Base-by-base conservation (phyloP, 1,284 basidiomycete genomes). In the Peniophora sp. region DNA sequence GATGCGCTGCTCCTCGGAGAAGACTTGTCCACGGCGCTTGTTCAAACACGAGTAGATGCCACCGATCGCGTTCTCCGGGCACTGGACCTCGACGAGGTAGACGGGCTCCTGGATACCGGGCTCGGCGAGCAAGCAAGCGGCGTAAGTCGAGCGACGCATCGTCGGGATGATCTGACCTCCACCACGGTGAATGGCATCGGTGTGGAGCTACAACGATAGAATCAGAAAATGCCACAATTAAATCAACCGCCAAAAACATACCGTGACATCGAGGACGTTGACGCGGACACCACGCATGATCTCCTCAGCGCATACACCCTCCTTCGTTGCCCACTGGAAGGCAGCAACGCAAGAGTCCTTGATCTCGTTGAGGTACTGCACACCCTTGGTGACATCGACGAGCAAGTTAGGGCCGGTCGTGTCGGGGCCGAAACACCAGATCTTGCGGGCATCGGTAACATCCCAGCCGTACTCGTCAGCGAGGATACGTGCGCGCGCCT, bases 381-480 rank as follows among this genome's bases (percentile, higher is more conserved):
- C 95, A 81, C 94, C 96, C 84, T 99, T 99, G 66, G 97, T 97
- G 63, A 89, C 91, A 77, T 99, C 97, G 63, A 97, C 91, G 69
- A 99, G 77, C 71, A 99, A 70, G 78, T 99, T 99, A 57, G 97
- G 88, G 53, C 97, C 97, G 60, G 91, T 95, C 52, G 92, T 97
- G 63, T 99, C 97, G 59, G 97, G 97, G 64, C 96, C 96, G 79
- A 99, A 99, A 75, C 91, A 93, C 97, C 97, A 99, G 67, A 99
- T 98, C 83, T 97, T 98, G 70, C 97, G 83, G 61, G 97, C 97
- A 66, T 99, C 97, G 57, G 96, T 97, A 62, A 99, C 95, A 71
- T 99, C 97, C 97, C 97, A 99, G 56, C 92, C 93, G 69, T 78
- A 90, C 62, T 97, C 93, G 70, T 99, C 97, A 56, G 97, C 96